Evolutionary conservation across 1,284 basidiomycete genomes (phyloP).

Genomic region (Peniophora sp.): DNA sequence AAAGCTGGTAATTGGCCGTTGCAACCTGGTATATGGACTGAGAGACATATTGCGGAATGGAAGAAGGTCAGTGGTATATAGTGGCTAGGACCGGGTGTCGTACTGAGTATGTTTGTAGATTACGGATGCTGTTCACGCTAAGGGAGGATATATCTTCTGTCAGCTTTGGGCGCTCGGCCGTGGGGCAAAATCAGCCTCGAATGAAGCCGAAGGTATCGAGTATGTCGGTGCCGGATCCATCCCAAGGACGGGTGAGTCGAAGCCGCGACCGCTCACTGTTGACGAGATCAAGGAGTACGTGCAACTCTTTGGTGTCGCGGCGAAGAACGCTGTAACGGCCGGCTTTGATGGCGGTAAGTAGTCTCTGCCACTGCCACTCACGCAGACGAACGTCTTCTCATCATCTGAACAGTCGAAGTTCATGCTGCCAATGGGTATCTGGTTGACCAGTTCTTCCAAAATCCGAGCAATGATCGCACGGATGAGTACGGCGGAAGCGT

Average conservation of each 20-base stretch:
- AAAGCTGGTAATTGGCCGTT: conserved; percentile 28
- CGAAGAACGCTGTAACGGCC: conserved; percentile 33
- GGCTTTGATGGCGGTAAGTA: conserved; percentile 34
- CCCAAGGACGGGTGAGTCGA: conserved; percentile 27
- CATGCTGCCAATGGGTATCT: conserved; percentile 24
- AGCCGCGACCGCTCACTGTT: conserved; percentile 18
- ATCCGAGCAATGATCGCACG: conserved; percentile 30
- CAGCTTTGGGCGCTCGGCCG: conserved; percentile 44
- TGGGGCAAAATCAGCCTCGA: conserved; percentile 21
- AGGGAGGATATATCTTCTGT: conserved; percentile 31
- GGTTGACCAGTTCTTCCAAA: conserved; percentile 18
- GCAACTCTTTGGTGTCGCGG: conserved; percentile 26
- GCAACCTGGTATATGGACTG: conserved; percentile 36
- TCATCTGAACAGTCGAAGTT: conserved; percentile 20
- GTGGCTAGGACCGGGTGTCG: not conserved
- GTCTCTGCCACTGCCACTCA: too few relatives aligned
- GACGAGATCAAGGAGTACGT: conserved; percentile 37
- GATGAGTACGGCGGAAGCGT: conserved; percentile 27
- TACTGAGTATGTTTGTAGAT: conserved; percentile 12
- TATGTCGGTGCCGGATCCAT: conserved; percentile 32
- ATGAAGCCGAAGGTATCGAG: conserved; percentile 20
- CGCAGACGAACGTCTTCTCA: too few relatives aligned
- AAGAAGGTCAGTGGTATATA: conserved; percentile 25
- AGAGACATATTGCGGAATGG: conserved; percentile 39
- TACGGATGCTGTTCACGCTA: conserved; percentile 20